Evolutionary conservation across 139 green algal genomes (phyloP).

Genomic region (Micractinium sp.): DNA sequence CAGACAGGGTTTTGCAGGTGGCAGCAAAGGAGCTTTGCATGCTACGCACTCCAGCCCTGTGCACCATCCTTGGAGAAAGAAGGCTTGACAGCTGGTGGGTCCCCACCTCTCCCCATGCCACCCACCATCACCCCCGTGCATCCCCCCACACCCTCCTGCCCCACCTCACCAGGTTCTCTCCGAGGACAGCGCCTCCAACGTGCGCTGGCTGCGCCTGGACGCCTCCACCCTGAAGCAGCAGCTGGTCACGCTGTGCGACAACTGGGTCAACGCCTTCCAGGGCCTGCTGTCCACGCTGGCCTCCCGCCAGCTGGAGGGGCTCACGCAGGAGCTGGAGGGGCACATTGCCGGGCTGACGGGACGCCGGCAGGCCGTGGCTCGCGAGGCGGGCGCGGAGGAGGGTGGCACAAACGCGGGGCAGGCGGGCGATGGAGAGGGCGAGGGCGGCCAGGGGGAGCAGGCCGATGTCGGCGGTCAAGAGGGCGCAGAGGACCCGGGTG

Average conservation of each 20-base stretch:
- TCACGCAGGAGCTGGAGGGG: constrained; percentile 48
- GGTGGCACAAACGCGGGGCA: no score
- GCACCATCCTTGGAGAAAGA: neutral
- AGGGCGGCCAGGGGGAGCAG: neutral
- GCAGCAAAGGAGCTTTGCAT: no score
- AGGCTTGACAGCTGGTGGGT: no score
- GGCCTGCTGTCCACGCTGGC: constrained; percentile 76
- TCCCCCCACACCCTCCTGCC: neutral
- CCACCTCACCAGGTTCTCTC: constrained; percentile 46
- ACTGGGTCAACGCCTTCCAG: constrained; percentile 81
- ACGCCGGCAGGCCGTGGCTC: neutral
- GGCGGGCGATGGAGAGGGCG: neutral
- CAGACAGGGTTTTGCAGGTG: no score
- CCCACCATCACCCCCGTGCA: neutral
- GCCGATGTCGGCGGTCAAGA: neutral
- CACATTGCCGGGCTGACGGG: neutral
- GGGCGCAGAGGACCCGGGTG: no score
- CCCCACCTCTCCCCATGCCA: no score
- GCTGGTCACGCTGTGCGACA: constrained; percentile 81
- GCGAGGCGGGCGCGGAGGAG: neutral
- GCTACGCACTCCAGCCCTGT: neutral
- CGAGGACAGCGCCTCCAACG: constrained; percentile 84
- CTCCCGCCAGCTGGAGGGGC: constrained; percentile 55
- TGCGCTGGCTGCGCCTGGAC: constrained; percentile 93
- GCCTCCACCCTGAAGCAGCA: constrained; percentile 82